Evolutionary conservation across 306 rosid species (phyloP), one percentile per base, ranked within the genome.

Genomic region (Begonia peltatifolia): DNA sequence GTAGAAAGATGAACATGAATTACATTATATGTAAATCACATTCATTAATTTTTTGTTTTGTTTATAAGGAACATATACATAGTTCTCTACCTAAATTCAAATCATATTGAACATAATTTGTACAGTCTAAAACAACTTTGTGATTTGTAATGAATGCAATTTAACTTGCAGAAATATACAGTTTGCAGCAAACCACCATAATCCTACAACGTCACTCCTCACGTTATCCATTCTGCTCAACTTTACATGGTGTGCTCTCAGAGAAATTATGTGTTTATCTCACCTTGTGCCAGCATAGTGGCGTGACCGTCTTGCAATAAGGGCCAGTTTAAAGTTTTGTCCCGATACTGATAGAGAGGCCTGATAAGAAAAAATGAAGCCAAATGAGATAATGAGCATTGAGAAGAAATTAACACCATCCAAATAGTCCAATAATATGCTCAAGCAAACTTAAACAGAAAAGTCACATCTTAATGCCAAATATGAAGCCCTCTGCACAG

Each of bases 211-310:
- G n/a, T 16, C 57, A 17, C 25, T 14, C 47, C 41, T 36, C 62
- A 13, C 48, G 16, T 6, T 46, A 16, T 55, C 46, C 17, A 50
- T 43, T 52, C 49, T 1, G 15, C 51, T 43, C 6, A 16, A 11
- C 44, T 35, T 15, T 23, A 58, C 54, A 46, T 49, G 38, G 47
- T 55, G 1, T 25, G 52, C 47, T 50, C 13, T 9, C 13, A 41
- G 41, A n/a, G 55, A 14, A n/a, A 50, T 14, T 17, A 53, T 3
- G 48, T 41, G 50, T 18, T 30, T 20, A 35, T 13, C 63, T 51
- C 53, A 74, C 99, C 99, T 90, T 65, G 95, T 90, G 55, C 99
- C 99, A 49, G 99, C 99, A 76, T 78, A 90, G 80, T 90, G 99
- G 47, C 94, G 79, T 41, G 99, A 90, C 52, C 99, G 99, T 57